Evolutionary conservation across 2,329 filamentous ascomycete species (phyloP), one percentile per base, ranked within the genome.

Genomic region (Lizonia empirigonia): DNA sequence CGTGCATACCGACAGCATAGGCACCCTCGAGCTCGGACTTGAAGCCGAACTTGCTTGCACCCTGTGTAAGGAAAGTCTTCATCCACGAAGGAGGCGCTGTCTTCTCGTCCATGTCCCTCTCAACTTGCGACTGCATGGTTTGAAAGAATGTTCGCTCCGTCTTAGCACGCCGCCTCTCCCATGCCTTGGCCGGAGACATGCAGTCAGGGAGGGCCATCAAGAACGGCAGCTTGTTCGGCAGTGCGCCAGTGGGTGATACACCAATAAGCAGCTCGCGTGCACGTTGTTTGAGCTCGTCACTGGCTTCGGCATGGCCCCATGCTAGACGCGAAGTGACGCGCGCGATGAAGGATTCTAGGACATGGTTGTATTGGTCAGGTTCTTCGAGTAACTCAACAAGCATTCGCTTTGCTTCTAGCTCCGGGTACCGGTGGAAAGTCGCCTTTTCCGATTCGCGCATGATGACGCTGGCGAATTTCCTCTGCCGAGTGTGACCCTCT

Each of bases 1-100:
- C 76, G 44, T 77, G 74, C 77, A 78, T 78, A 6, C 76, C 77
- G 13, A 79, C 76, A 40, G 73, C 74, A 53, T 74, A 78, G 2
- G 76, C 75, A 6, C 75, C 76, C 54, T 79, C 77, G 1, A 74
- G 53, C n/a, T 77, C 74, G 23, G 73, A 72, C 13, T 67, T 63
- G 59, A 78, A 77, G 10, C 70, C 73, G 66, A 71, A 77, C 38
- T 69, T 69, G 39, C 59, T 61, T 40, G 70, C 68, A 29, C 69
- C 71, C 33, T 76, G 72, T 7, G 42, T 47, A 2, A 77, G 66
- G 57, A 77, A 78, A 4, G 69, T 72, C 23, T 70, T 67, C 69
- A 74, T 78, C 76, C 76, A 79, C 0, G 75, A 77, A 24, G 60
- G 63, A 3, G 70, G 57, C 3, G 72, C 68, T 24, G 64, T 64